Percentiles rank a stretch among this genome's conserved stretches.
These are phyloP conservation scores for Gentiana dahurica DNA, from an alignment of 257 asterid genomes.

Conservation along the genomic window DNA sequence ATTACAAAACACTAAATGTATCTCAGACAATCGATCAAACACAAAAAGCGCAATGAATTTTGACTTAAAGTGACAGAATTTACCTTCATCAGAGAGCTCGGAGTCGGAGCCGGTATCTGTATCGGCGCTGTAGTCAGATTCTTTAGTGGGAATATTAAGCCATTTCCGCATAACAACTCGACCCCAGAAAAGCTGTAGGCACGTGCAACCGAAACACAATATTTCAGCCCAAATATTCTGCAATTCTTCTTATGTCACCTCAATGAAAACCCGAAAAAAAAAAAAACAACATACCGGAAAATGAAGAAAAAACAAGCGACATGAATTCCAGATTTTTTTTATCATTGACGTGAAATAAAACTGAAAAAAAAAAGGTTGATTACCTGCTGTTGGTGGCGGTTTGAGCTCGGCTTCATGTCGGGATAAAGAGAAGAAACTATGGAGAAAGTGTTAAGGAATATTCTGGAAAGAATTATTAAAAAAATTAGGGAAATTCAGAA, in stretches of 20 bases:
- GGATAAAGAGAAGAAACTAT: slow-evolving; percentile 2
- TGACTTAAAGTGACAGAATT: slow-evolving; percentile 2
- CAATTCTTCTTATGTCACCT: slow-evolving; percentile 29
- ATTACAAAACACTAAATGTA: background rate
- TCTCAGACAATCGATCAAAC: background rate
- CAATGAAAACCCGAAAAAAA: background rate
- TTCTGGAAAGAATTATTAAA: background rate
- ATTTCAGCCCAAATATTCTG: slow-evolving; percentile 74
- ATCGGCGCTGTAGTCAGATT: slow-evolving; percentile 75
- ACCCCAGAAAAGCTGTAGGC: slow-evolving; percentile 81
- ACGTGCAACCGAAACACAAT: slow-evolving; percentile 69
- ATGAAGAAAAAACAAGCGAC: background rate
- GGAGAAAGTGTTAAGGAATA: background rate
- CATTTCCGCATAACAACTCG: slow-evolving; percentile 73
- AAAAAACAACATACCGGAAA: background rate
- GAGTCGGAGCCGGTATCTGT: slow-evolving; percentile 28
- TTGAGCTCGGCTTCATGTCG: slow-evolving; percentile 22
- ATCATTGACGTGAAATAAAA: no score
- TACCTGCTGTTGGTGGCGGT: slow-evolving; percentile 37
- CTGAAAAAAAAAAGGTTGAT: background rate
- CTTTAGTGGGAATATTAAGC: slow-evolving; percentile 42
- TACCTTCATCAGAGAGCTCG: slow-evolving; percentile 47
- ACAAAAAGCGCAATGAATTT: background rate
- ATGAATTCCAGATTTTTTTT: background rate
- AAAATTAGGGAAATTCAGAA: slow-evolving; percentile 2